Conservation (phyloP, 148 eudicot genomes). For the Chenopodium album region DNA sequence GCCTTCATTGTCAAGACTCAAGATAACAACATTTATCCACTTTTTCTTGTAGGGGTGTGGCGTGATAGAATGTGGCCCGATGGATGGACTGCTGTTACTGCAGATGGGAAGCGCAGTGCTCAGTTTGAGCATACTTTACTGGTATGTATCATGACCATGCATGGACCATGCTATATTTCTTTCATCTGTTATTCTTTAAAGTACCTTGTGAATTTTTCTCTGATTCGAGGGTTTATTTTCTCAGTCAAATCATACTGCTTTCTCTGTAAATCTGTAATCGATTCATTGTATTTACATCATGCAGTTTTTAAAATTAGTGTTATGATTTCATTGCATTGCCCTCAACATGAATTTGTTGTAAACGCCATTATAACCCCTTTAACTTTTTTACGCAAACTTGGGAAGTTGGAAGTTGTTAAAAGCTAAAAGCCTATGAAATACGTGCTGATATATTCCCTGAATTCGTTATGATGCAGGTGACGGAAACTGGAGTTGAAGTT, state of each 20-base stretch:
- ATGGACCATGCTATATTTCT: background rate
- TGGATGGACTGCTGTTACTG: conserved; percentile 98
- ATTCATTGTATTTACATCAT: background rate
- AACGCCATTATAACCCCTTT: background rate
- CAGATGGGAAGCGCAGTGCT: conserved; percentile 98
- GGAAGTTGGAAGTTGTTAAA: background rate
- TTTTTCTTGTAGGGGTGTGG: conserved; percentile 71
- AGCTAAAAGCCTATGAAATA: background rate
- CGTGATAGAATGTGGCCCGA: conserved; percentile 99
- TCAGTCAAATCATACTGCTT: background rate
- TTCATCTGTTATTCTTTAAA: background rate
- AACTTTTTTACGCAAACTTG: background rate
- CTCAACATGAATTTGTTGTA: background rate
- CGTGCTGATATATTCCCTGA: background rate
- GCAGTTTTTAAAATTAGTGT: background rate
- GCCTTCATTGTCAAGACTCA: background rate
- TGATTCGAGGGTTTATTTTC: background rate
- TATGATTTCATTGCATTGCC: background rate
- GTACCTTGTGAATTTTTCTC: too few relatives aligned
- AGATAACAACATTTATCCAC: background rate
- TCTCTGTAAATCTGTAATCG: background rate
- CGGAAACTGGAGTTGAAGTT: conserved; percentile 90
- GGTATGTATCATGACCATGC: conserved; percentile 37
- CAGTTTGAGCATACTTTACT: conserved; percentile 96
- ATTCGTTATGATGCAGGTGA: conserved; percentile 53